A percentile compares a stretch with the other conserved stretches of the same genome.
These are phyloP conservation scores for Pouteria glomerata DNA, from an alignment of 148 eudicot genomes.

Conservation along the genomic window DNA sequence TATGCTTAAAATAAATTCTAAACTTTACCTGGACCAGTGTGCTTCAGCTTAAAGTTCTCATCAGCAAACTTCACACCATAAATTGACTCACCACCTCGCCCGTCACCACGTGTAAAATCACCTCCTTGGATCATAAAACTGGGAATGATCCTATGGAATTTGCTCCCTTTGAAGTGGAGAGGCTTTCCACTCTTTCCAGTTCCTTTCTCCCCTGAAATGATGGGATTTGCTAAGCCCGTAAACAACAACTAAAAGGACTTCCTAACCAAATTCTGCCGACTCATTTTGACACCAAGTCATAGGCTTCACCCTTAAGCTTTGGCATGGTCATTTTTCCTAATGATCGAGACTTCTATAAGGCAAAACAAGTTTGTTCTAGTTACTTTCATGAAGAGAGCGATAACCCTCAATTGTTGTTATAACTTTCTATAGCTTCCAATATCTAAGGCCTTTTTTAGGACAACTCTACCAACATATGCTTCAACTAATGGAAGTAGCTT, in stretches of 20 bases:
- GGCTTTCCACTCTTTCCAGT: constrained; percentile 29
- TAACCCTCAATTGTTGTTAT: background rate
- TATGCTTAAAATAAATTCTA: background rate
- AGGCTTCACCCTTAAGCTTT: background rate
- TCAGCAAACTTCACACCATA: constrained; percentile 85
- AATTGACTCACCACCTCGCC: constrained; percentile 97
- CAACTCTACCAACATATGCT: background rate
- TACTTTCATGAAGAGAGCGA: background rate
- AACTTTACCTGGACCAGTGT: constrained; percentile 73
- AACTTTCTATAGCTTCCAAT: background rate
- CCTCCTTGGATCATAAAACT: constrained; percentile 46
- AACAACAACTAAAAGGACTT: background rate
- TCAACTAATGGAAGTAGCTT: background rate
- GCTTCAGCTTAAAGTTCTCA: constrained; percentile 83
- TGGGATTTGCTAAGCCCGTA: background rate
- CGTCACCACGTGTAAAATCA: constrained; percentile 90
- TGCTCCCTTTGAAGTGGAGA: constrained; percentile 22
- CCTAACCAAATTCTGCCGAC: background rate
- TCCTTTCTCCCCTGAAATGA: constrained; percentile 40
- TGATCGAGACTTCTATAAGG: background rate
- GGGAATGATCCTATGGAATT: constrained; percentile 24
- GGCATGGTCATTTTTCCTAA: background rate
- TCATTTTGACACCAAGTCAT: background rate
- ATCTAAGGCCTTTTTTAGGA: background rate
- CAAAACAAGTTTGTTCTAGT: background rate